These are phyloP conservation scores for Diatrype stigma DNA, from an alignment of 2,329 filamentous ascomycete species.

Conservation along the genomic window DNA sequence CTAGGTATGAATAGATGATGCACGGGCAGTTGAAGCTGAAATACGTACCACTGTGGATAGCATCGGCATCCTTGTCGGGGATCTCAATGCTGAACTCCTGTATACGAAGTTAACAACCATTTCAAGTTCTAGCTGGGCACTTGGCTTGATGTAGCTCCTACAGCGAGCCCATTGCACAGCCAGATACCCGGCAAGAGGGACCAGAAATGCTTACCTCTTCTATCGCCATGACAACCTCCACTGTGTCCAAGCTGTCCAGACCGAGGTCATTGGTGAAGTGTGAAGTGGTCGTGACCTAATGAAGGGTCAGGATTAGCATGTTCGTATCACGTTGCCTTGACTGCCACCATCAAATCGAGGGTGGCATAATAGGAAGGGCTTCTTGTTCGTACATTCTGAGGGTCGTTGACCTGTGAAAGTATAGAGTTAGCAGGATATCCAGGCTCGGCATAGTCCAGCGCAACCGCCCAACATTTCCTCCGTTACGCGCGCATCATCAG, in stretches of 20 bases:
- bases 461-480: too few species aligned
- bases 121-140: too few species aligned
- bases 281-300: conserved; percentile 73
- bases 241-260: conserved; percentile 94
- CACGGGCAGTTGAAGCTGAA: too few species aligned
- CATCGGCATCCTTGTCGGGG: conserved; percentile 93
- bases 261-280: conserved; percentile 98
- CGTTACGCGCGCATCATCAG: too few species aligned
- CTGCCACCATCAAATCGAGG: background rate
- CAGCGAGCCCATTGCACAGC: conserved; percentile 1
- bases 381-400: conserved; percentile 51
- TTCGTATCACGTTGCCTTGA: background rate
- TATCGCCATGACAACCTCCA: conserved; percentile 99
- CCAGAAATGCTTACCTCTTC: conserved; percentile 70
- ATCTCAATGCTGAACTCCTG: conserved; percentile 84
- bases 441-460: too few species aligned
- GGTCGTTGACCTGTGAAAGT: conserved; percentile 59
- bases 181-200: background rate
- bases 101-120: conserved; percentile 21
- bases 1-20: conserved; percentile 7
- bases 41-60: conserved; percentile 83
- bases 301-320: conserved; percentile 13
- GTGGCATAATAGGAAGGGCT: background rate
- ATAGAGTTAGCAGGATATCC: conserved; percentile 17
- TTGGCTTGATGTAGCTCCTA: conserved; percentile 1